Base-by-base conservation (phyloP, 1,284 basidiomycete genomes). In the Chalciporus sp. region DNA sequence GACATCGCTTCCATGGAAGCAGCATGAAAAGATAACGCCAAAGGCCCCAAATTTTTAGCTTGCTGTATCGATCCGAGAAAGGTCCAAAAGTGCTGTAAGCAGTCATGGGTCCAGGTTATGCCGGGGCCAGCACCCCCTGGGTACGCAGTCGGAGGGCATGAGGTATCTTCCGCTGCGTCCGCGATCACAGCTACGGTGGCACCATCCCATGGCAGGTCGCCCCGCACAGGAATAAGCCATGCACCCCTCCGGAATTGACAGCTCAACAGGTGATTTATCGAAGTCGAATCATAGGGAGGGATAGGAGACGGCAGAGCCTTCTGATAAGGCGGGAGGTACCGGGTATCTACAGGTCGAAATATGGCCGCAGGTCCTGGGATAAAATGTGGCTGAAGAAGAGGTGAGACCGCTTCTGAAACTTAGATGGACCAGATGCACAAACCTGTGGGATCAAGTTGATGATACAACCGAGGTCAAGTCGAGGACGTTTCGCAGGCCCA, bases 141-240 rank as follows among this genome's bases (percentile, higher is more conserved):
- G 62, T 47, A 54, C 56, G 41, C 59, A 56, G 55, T 60, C 28
- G 44, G 53, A 52, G 42, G 52, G 29, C 54, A 49, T 35, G 54
- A 62, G 42, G 53, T 26, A 26, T 27, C 40, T 52, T 58, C 56
- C 40, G 52, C 39, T 20, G 62, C 60, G 23, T 72, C 69, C 27
- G 78, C 59, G 16, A 85, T 52, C 4, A 67, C 65, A 5, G 78
- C 85, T 17, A 70, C 56, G 1, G 83, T 78, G 42, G 76, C 77
- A 19, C 65, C 69, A 7, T 70, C 62, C 81, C 82, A 88, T 10
- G 81, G 81, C 29, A 80, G 62, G 11, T 45, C 64, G 10, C 86
- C 86, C 11, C 83, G 79, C 7, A 87, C 64, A 33, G 86, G 86
- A 37, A 88, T 73, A n/a, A 87, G 62, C 86, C 86, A 88, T 3